A percentile compares a stretch with the other conserved stretches of the same genome.
phyloP scores from a whole-genome alignment of 192 early-diverging fungal species.

The Coemansia reversa region DNA sequence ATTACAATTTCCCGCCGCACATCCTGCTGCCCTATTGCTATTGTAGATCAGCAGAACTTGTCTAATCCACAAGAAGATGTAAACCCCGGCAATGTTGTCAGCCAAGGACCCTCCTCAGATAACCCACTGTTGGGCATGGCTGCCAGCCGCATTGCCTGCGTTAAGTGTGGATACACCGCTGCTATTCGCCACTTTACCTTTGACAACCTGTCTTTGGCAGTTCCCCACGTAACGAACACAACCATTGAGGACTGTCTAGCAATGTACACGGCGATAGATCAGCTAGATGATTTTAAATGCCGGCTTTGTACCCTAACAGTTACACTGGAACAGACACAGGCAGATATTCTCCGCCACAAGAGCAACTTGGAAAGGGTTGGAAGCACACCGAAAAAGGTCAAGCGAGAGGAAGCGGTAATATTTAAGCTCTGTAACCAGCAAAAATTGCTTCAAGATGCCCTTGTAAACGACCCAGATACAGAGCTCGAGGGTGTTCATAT shows the following conservation, averaged over 20 bases:
- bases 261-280: slow-evolving; percentile 65
- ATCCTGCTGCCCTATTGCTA: not conserved
- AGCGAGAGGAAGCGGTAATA: slow-evolving; percentile 7
- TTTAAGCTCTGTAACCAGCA: slow-evolving; percentile 18
- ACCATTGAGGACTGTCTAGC: slow-evolving; percentile 65
- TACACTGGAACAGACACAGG: slow-evolving; percentile 36
- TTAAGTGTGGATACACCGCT: slow-evolving; percentile 71
- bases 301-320: slow-evolving; percentile 59
- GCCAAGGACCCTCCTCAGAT: slow-evolving; percentile 2
- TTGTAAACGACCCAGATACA: slow-evolving; percentile 35
- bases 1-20: slow-evolving; percentile 20
- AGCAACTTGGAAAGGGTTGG: slow-evolving; percentile 8
- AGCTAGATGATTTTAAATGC: slow-evolving; percentile 67
- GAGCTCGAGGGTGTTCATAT: slow-evolving; percentile 37
- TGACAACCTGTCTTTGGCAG: slow-evolving; percentile 66
- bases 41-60: not conserved
- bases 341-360: slow-evolving; percentile 7
- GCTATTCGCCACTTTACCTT: slow-evolving; percentile 72
- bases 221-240: slow-evolving; percentile 53
- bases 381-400: slow-evolving; percentile 16
- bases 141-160: slow-evolving; percentile 68
- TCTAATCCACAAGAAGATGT: not conserved
- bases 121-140: slow-evolving; percentile 58
- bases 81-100: not conserved
- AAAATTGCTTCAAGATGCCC: slow-evolving; percentile 20